phyloP scores from a whole-genome alignment of 805 yeast genomes.

The Saturnispora bothae region DNA sequence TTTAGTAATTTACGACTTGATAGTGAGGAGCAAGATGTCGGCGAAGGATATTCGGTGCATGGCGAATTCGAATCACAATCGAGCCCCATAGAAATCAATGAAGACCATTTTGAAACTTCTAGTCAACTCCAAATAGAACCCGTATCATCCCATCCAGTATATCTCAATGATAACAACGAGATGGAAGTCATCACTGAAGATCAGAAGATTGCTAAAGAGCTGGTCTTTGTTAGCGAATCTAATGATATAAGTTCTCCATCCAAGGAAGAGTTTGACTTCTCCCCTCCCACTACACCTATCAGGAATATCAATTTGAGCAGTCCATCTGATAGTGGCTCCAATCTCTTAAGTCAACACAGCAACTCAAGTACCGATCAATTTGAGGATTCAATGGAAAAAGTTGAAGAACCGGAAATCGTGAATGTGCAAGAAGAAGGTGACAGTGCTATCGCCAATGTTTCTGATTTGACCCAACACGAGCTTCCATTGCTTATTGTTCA shows the following conservation, averaged over 20 bases:
- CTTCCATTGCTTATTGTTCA: background rate
- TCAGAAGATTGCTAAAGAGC: background rate
- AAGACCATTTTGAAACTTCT: background rate
- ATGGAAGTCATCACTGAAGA: background rate
- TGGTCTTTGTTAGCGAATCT: no score
- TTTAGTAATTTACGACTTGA: background rate
- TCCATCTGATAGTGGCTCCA: background rate
- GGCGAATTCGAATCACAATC: background rate
- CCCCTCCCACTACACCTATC: background rate
- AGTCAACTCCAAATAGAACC: no score
- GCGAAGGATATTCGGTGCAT: background rate
- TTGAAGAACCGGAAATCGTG: background rate
- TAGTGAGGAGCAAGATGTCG: background rate
- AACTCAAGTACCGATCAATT: background rate
- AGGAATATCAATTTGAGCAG: background rate
- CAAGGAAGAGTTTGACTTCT: background rate
- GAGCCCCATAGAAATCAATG: background rate
- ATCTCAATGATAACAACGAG: background rate
- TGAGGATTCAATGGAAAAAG: background rate
- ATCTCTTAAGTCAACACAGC: background rate
- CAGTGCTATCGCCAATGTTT: constrained; percentile 10
- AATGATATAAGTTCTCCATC: no score
- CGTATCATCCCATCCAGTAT: no score
- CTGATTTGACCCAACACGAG: background rate
- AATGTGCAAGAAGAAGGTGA: background rate